Conservation (phyloP, 495 filamentous ascomycete species). For the Trichoderma asperelloides region DNA sequence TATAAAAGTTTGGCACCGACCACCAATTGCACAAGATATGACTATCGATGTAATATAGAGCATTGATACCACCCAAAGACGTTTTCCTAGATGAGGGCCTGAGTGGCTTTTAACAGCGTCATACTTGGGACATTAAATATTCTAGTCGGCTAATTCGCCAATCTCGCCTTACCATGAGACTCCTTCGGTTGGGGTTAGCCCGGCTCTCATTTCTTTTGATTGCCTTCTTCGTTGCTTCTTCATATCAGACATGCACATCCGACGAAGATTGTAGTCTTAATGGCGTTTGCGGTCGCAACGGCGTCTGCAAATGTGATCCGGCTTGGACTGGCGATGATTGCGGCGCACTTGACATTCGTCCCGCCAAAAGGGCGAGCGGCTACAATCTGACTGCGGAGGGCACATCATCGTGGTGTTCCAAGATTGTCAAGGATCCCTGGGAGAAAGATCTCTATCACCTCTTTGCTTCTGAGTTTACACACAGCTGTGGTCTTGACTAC, state of each 20-base stretch:
- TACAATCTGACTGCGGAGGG: slow-evolving; percentile 28
- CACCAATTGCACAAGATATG: neutral
- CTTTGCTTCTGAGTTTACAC: slow-evolving; percentile 25
- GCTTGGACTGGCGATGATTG: slow-evolving; percentile 31
- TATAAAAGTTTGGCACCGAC: neutral
- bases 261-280: slow-evolving; percentile 37
- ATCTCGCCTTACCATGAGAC: neutral
- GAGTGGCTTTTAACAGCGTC: neutral
- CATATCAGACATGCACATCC: slow-evolving; percentile 17
- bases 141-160: neutral
- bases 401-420: slow-evolving; percentile 31
- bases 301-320: slow-evolving; percentile 26
- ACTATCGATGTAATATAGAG: neutral
- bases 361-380: slow-evolving; percentile 22
- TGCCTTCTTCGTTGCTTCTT: neutral
- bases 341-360: slow-evolving; percentile 28
- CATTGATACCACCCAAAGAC: neutral
- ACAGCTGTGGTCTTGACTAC: slow-evolving; percentile 28
- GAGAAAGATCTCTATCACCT: slow-evolving; percentile 25
- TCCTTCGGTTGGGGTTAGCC: neutral
- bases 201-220: neutral
- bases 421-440: slow-evolving; percentile 28
- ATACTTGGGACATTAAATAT: neutral
- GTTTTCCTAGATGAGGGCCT: neutral
- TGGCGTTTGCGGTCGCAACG: slow-evolving; percentile 21